Evolutionary conservation across 352 stramenopile species (phyloP), one percentile per base, ranked within the genome.

Genomic region (Phytopythium montanum): DNA sequence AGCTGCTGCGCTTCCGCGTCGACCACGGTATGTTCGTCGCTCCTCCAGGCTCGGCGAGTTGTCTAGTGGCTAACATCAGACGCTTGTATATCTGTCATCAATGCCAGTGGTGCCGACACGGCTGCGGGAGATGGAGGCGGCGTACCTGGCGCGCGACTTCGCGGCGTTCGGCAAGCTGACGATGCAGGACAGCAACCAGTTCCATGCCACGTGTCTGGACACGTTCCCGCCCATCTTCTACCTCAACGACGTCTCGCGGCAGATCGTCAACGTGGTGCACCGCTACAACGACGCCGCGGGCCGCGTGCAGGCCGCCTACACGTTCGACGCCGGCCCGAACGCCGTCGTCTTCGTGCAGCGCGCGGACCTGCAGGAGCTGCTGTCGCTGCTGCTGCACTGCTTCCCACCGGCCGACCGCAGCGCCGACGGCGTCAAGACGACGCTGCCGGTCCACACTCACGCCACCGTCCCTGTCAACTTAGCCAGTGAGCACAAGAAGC

Each of bases 141-240:
- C 95, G 0, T 98, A 96, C 64, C 66, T 85, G 29, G 70, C 62
- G 10, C 86, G 87, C 33, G 95, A 99, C 73, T 99, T 99, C 81
- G 72, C 77, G 53, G 73, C 77, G 5, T 99, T 99, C 73, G 97
- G 87, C 38, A 82, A 88, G 46, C 73, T 99, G n/a, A 99, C 96
- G 19, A 99, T 99, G 97, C 83, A 94, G 64, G 97, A 99, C 78
- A 95, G 85, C 60, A 99, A 99, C 80, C 94, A 99, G 67, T 99
- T 99, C 72, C 97, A 99, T 76, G 92, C 96, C 39, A 98, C 90
- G 33, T 99, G 97, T 69, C 79, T 99, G 13, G 97, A 99, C 74
- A 99, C 97, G 19, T 98, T 89, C 66, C 97, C 97, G 50, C 97
- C 97, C 8, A 99, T 99, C 62, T 98, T 98, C 71, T 99, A 99